Percentiles rank a stretch among this genome's conserved stretches.
Conservation (phyloP, 331 rosid genomes). For the Malus hybrid region DNA sequence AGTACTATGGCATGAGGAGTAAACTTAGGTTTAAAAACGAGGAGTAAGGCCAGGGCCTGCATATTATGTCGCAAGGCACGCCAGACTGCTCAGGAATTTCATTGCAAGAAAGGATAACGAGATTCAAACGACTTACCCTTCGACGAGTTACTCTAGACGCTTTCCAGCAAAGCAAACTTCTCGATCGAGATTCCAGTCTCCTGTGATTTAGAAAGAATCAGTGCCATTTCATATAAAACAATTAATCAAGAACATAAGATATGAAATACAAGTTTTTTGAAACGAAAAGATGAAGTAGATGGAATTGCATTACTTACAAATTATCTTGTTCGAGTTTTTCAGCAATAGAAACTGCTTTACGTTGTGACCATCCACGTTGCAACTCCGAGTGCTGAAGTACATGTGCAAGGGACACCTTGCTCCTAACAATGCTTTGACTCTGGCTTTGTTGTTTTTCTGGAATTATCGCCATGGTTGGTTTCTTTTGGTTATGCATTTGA, state of each 20-base stretch:
- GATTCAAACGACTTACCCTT: constrained; percentile 46
- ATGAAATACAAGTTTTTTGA: background rate
- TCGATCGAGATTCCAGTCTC: constrained; percentile 93
- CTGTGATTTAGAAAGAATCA: constrained; percentile 31
- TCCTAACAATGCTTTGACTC: constrained; percentile 76
- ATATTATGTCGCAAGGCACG: background rate
- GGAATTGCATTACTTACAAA: constrained; percentile 48
- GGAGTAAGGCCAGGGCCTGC: background rate
- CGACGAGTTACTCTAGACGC: constrained; percentile 68
- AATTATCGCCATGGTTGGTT: constrained; percentile 28
- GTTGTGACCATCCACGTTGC: constrained; percentile 80
- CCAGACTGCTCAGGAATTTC: background rate
- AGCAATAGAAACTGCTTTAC: constrained; percentile 92
- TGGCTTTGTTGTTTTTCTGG: constrained; percentile 43
- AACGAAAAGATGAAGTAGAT: background rate
- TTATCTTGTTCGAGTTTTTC: constrained; percentile 98
- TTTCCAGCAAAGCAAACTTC: constrained; percentile 87
- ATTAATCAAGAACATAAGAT: background rate
- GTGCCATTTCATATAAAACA: constrained; percentile 1
- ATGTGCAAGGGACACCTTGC: constrained; percentile 97
- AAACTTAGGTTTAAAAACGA: background rate
- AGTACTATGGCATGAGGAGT: background rate
- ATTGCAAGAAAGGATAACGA: background rate
- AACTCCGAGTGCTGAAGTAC: constrained; percentile 95
- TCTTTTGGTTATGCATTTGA: constrained; percentile 28